A percentile compares a stretch with the other conserved stretches of the same genome.
phyloP scores from a whole-genome alignment of 768 basidiomycete species.

The Ephemerocybe angulata region DNA sequence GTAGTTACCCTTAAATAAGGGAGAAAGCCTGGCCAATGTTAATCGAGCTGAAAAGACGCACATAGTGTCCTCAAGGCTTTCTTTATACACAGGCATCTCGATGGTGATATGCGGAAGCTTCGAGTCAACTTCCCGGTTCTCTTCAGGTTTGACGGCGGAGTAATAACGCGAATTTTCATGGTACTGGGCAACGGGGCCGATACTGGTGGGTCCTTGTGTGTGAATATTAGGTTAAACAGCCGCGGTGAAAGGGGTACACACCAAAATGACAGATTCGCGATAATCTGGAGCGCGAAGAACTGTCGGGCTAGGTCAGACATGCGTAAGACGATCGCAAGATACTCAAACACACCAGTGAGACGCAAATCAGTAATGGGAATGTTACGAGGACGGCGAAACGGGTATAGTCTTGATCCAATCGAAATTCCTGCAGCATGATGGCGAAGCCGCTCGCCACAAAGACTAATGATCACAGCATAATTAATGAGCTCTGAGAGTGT shows the following conservation, averaged over 20 bases:
- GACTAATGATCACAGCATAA: conserved; percentile 36
- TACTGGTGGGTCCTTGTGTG: conserved; percentile 29
- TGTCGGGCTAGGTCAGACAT: conserved; percentile 21
- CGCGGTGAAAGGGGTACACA: conserved; percentile 30
- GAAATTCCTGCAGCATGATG: conserved; percentile 61
- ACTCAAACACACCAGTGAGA: conserved; percentile 56
- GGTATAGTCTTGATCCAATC: conserved; percentile 57
- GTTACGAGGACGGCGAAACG: conserved; percentile 68
- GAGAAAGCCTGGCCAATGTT: no score
- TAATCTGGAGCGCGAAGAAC: conserved; percentile 74
- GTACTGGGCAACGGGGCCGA: conserved; percentile 84
- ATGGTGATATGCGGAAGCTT: conserved; percentile 73
- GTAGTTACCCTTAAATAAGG: no score
- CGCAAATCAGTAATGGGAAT: conserved; percentile 69
- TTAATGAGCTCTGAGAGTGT: neutral
- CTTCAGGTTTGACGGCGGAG: conserved; percentile 60
- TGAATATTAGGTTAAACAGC: conserved; percentile 17
- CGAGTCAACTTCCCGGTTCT: conserved; percentile 60
- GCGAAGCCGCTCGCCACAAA: conserved; percentile 63
- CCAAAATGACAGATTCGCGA: conserved; percentile 64
- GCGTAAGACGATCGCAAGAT: conserved; percentile 2
- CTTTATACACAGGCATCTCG: conserved; percentile 88
- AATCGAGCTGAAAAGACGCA: conserved; percentile 33
- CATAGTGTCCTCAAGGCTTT: conserved; percentile 80
- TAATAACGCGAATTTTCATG: conserved; percentile 84